Evolutionary conservation across 345 rosid species (phyloP).

Genomic region (Eucalyptus curtisii): DNA sequence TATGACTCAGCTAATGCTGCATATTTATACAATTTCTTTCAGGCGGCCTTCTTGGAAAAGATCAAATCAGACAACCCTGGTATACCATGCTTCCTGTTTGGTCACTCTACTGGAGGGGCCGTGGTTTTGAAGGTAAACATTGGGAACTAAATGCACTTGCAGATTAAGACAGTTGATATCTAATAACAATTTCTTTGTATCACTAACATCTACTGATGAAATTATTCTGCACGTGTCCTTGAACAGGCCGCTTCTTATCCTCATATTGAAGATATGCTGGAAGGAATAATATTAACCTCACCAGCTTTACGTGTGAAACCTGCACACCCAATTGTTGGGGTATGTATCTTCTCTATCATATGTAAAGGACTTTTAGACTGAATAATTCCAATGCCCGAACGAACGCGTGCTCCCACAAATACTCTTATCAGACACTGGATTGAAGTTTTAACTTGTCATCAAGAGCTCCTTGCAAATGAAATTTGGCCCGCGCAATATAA

Average conservation of each 20-base stretch:
- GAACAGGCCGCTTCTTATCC: slow-evolving; percentile 61
- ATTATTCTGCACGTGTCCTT: neutral
- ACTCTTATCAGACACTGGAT: neutral
- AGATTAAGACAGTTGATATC: neutral
- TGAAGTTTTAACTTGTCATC: neutral
- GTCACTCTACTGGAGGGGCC: slow-evolving; percentile 98
- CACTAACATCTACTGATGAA: neutral
- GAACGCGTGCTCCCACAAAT: neutral
- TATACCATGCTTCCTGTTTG: slow-evolving; percentile 93
- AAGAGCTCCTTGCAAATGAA: neutral
- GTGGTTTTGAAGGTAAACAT: slow-evolving; percentile 74
- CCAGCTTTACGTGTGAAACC: slow-evolving; percentile 97
- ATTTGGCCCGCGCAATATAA: neutral
- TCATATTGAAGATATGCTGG: slow-evolving; percentile 46
- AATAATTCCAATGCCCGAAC: neutral
- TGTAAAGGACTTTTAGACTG: neutral
- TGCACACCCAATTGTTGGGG: slow-evolving; percentile 94
- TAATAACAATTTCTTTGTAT: neutral
- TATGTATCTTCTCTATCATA: slow-evolving; percentile 6
- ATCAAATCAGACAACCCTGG: slow-evolving; percentile 65
- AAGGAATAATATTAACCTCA: slow-evolving; percentile 77
- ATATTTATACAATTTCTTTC: neutral
- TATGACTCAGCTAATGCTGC: neutral
- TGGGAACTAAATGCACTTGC: neutral
- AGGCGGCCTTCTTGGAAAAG: slow-evolving; percentile 87